A percentile compares a stretch with the other conserved stretches of the same genome.
These are phyloP conservation scores for Nemania diffusa DNA, from an alignment of 2,329 filamentous ascomycete species.

Conservation along the genomic window DNA sequence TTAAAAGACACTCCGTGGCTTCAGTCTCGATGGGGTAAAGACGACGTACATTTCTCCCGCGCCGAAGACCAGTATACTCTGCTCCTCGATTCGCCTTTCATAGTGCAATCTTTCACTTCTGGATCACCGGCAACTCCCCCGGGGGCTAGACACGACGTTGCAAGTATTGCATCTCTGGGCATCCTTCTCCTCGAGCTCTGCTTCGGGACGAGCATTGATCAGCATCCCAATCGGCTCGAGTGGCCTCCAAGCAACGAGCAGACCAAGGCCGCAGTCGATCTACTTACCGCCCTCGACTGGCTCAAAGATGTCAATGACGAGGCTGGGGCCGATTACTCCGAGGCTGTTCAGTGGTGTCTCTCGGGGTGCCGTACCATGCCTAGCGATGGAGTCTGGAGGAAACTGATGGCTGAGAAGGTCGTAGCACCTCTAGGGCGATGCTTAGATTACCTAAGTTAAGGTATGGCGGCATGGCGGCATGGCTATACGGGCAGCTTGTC, in stretches of 20 bases:
- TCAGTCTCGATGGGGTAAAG: not conserved
- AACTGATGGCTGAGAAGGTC: constrained; percentile 6
- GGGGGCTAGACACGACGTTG: not conserved
- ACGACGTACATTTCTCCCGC: not conserved
- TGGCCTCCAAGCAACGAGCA: not conserved
- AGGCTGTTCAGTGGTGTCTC: constrained; percentile 19
- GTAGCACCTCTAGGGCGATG: constrained; percentile 3
- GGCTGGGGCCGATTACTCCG: constrained; percentile 6
- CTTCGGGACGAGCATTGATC: constrained; percentile 13
- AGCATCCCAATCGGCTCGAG: not conserved
- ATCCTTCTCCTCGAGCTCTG: constrained; percentile 19
- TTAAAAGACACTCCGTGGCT: constrained; percentile 14
- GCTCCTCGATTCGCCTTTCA: constrained; percentile 5
- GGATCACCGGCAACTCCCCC: not conserved
- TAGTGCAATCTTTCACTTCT: not conserved
- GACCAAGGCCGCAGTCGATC: constrained; percentile 1
- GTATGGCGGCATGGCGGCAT: too few species aligned
- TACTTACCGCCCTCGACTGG: constrained; percentile 15
- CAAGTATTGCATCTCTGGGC: not conserved
- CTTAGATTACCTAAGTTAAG: too few species aligned
- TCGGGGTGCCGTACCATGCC: constrained; percentile 3
- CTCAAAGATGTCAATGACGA: constrained; percentile 15
- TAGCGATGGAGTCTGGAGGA: not conserved
- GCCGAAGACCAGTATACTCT: not conserved
- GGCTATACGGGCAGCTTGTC: too few species aligned